Conservation (phyloP, 2,329 filamentous ascomycete genomes). For the Xylariaceae sp. region DNA sequence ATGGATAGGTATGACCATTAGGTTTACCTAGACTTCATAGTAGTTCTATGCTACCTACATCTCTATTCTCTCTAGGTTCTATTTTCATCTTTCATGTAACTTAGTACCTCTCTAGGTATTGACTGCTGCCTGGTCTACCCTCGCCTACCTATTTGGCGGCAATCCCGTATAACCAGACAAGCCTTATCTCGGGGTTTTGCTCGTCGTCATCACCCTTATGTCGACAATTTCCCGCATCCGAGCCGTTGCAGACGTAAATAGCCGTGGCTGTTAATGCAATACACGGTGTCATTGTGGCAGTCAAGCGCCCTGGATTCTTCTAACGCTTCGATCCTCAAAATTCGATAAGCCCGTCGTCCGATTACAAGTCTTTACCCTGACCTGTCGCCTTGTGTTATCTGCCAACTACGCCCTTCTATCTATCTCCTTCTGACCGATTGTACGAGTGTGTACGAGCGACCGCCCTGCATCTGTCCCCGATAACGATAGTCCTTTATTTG, state of each 20-base stretch:
- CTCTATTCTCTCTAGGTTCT: no score
- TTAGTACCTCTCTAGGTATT: slow-evolving; percentile 9
- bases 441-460: slow-evolving; percentile 6
- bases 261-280: slow-evolving; percentile 7
- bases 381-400: slow-evolving; percentile 8
- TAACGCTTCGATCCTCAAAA: background rate
- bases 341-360: background rate
- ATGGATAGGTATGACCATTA: no score
- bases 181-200: slow-evolving; percentile 2
- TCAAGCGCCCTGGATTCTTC: background rate
- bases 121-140: slow-evolving; percentile 5
- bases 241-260: slow-evolving; percentile 1
- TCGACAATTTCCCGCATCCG: background rate
- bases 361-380: slow-evolving; percentile 4
- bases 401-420: slow-evolving; percentile 17
- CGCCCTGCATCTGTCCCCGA: background rate
- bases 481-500: background rate
- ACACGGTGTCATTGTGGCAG: background rate
- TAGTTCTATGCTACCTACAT: no score
- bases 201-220: slow-evolving; percentile 1
- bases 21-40: no score
- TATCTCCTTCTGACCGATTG: slow-evolving; percentile 3
- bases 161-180: no score
- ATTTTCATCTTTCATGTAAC: slow-evolving; percentile 8
- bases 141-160: no score